Percentiles rank a stretch among this genome's conserved stretches.
Conservation (phyloP, 306 rosid species). For the Geum urbanum region DNA sequence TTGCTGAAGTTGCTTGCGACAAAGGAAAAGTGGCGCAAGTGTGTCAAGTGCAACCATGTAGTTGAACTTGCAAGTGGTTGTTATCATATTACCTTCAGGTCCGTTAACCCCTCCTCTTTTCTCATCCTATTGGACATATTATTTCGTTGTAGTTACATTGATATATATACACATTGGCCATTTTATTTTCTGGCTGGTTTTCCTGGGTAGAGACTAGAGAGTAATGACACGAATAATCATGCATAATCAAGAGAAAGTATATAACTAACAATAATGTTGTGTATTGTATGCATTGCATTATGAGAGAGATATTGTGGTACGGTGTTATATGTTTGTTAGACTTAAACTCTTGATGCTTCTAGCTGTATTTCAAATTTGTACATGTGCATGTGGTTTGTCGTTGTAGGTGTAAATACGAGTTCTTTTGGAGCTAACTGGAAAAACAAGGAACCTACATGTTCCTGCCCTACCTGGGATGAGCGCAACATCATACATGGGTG, state of each 20-base stretch:
- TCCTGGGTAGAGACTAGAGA: no score
- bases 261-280: no score
- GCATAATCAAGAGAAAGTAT: no score
- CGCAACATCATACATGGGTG: background rate
- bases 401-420: constrained; percentile 58
- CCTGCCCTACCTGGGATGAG: constrained; percentile 70
- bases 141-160: background rate
- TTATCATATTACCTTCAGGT: constrained; percentile 92
- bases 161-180: no score
- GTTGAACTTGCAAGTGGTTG: constrained; percentile 80
- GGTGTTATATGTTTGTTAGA: background rate
- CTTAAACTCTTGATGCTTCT: background rate
- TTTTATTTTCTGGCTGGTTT: no score
- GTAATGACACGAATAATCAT: no score
- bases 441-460: constrained; percentile 52
- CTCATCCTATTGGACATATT: background rate
- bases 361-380: background rate
- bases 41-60: constrained; percentile 69
- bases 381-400: background rate
- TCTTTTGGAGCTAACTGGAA: constrained; percentile 80
- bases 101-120: background rate
- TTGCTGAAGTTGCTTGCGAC: constrained; percentile 55
- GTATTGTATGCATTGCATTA: no score
- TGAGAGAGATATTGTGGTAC: background rate
- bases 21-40: constrained; percentile 57